These are phyloP conservation scores for Bipolaris sorokiniana DNA, from an alignment of 2,329 filamentous ascomycete species.

Conservation along the genomic window DNA sequence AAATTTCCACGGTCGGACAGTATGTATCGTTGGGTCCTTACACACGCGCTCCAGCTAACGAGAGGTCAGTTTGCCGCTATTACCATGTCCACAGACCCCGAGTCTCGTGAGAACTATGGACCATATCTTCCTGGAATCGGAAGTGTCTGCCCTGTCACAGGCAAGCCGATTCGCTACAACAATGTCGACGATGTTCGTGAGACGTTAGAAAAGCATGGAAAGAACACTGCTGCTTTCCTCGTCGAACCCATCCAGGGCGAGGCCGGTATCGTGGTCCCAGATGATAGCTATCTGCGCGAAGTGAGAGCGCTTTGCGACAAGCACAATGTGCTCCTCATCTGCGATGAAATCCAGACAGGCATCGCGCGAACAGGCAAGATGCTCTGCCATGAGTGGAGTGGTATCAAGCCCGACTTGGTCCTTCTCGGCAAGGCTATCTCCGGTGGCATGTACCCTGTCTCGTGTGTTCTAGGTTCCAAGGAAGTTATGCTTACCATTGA, in stretches of 20 bases:
- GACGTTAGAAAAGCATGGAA: conserved; percentile 78
- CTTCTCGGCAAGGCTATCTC: conserved; percentile 97
- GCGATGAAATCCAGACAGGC: conserved; percentile 97
- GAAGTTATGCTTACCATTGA: conserved; percentile 96
- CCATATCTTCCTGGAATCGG: conserved; percentile 92
- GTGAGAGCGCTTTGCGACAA: conserved; percentile 88
- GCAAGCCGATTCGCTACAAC: conserved; percentile 83
- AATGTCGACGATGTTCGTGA: conserved; percentile 80
- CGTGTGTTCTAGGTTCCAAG: conserved; percentile 83
- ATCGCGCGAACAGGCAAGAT: conserved; percentile 94
- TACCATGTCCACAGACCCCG: conserved; percentile 91
- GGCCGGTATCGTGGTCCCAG: conserved; percentile 93
- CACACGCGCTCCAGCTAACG: conserved; percentile 17
- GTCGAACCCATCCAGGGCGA: conserved; percentile 98
- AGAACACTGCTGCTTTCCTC: conserved; percentile 88
- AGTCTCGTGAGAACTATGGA: conserved; percentile 95
- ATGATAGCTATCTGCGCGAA: conserved; percentile 82
- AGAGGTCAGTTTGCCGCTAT: conserved; percentile 82
- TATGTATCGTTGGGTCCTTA: conserved; percentile 56
- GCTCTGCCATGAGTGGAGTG: conserved; percentile 92
- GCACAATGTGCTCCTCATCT: conserved; percentile 94
- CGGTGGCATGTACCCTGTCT: conserved; percentile 99
- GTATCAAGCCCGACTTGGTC: conserved; percentile 93
- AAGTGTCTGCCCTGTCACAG: conserved; percentile 74
- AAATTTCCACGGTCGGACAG: conserved; percentile 96